Conservation (phyloP, 257 asterid genomes). For the Galeopsis tetrahit region DNA sequence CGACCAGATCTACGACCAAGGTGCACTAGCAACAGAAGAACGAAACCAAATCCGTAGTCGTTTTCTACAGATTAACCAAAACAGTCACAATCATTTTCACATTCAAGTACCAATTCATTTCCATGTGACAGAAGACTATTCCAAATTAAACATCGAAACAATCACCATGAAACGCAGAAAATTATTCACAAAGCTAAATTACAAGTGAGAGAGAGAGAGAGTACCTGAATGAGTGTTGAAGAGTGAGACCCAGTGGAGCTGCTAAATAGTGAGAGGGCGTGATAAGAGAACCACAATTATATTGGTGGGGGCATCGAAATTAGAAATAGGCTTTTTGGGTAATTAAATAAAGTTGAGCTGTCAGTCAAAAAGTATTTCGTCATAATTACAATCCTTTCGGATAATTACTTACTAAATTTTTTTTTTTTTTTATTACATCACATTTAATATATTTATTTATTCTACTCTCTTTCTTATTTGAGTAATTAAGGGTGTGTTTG, state of each 20-base stretch:
- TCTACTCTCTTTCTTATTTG: no score
- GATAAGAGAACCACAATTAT: no score
- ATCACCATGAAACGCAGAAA: not conserved
- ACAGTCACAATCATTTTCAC: not conserved
- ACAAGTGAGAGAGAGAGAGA: not conserved
- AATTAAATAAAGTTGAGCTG: no score
- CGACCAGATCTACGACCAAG: constrained; percentile 35
- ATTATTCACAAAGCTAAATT: not conserved
- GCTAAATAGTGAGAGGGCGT: no score
- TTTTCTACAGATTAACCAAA: not conserved
- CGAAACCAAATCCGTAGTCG: not conserved
- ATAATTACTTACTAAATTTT: no score
- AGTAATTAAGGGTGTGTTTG: no score
- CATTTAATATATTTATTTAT: no score
- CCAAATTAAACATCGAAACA: constrained; percentile 4
- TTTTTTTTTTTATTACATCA: no score
- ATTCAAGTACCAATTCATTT: not conserved
- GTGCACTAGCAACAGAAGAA: constrained; percentile 10
- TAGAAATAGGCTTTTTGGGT: no score
- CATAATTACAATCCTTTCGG: no score
- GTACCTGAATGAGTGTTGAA: constrained; percentile 34
- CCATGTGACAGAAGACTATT: not conserved
- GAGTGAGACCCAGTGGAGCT: constrained; percentile 7
- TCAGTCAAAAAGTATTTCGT: no score
- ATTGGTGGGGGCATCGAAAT: no score